Evolutionary conservation across 2,329 filamentous ascomycete genomes (phyloP), one percentile per base, ranked within the genome.

Genomic region (Zymoseptoria pseudotritici): DNA sequence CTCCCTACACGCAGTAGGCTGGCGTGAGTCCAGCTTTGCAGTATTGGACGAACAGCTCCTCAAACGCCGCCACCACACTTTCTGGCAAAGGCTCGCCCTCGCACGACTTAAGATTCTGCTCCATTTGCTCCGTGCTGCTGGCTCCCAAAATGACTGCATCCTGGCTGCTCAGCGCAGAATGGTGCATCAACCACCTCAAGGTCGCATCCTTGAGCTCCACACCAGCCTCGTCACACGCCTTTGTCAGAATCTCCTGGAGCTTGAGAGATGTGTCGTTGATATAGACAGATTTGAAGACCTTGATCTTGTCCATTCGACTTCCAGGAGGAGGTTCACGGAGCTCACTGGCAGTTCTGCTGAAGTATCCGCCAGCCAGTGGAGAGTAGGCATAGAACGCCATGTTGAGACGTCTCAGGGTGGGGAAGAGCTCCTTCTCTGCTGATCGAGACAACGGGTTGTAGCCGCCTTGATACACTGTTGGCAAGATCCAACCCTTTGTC

Each of bases 111-210:
- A 73, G 13, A 49, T 72, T 74, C 58, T 72, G 62, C 63, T 67
- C 58, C 65, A 73, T 63, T 63, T 74, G 72, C 59, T 67, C 65
- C 10, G 56, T 22, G 21, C 64, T 69, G 9, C 63, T 74, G 10
- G 73, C 75, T 2, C 76, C 76, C 6, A 78, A 66, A 55, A 78
- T 76, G 8, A 78, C 63, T 2, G 65, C 73, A 67, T 78, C 76
- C 0, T 69, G 69, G 4, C 65, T 53, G 8, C 65, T 66, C 46
- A 78, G 58, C n/a, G 65, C 56, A 3, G 74, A 78, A 64, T 82
- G 79, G 67, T 81, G 74, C 11, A 71, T 68, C 21, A 76, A 64
- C 78, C 78, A 82, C 21, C 79, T 65, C 59, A 82, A 60, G 1
- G 78, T 77, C 53, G 74, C 72, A 59, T 80, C 78, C 2, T 74